Conservation (phyloP, 2,329 filamentous ascomycete genomes). For the Madurella fahalii region DNA sequence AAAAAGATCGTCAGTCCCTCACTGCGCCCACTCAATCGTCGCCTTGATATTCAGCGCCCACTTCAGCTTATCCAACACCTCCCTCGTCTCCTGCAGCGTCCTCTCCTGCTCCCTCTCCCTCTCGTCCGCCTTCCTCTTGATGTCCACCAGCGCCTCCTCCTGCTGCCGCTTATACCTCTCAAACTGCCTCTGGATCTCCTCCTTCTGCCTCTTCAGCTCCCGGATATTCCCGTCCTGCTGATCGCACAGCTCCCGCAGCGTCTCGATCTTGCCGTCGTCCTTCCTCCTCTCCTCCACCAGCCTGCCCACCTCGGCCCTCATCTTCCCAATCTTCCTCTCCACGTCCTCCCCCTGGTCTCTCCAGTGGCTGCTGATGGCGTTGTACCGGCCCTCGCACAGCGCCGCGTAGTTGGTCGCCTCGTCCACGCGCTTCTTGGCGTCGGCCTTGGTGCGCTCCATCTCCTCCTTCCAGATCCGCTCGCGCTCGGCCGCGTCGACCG, state of each 20-base stretch:
- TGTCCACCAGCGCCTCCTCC: constrained; percentile 54
- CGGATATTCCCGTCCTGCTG: constrained; percentile 68
- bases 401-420: constrained; percentile 61
- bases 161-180: constrained; percentile 62
- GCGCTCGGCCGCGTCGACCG: constrained; percentile 54
- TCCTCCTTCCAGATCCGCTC: constrained; percentile 60
- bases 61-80: constrained; percentile 62
- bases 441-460: constrained; percentile 57
- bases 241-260: constrained; percentile 64
- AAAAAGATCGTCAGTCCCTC: constrained; percentile 18
- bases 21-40: constrained; percentile 54
- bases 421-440: constrained; percentile 60
- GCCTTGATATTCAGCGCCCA: constrained; percentile 69
- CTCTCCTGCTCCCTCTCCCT: constrained; percentile 59
- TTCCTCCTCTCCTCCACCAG: constrained; percentile 52
- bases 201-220: constrained; percentile 56
- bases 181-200: constrained; percentile 56
- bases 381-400: constrained; percentile 67
- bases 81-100: constrained; percentile 54
- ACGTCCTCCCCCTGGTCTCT: constrained; percentile 62
- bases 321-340: constrained; percentile 45
- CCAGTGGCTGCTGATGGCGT: constrained; percentile 62
- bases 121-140: constrained; percentile 53
- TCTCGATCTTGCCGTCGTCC: constrained; percentile 61
- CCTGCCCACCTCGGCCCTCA: constrained; percentile 50